phyloP scores from a whole-genome alignment of 1,284 basidiomycete genomes.

The Anthracocystis setariae region DNA sequence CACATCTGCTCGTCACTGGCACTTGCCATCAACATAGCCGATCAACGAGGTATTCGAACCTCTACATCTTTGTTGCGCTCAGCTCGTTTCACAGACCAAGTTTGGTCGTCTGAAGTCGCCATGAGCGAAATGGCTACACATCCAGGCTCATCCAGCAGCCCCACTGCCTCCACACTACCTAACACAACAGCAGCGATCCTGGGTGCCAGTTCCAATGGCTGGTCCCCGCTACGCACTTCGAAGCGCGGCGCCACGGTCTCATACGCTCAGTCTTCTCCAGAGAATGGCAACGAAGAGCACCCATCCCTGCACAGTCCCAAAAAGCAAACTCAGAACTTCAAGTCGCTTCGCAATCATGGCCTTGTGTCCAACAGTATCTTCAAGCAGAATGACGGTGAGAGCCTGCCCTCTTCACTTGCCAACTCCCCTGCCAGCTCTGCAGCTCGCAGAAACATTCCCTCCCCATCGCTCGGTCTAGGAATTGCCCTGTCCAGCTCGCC shows the following conservation, averaged over 20 bases:
- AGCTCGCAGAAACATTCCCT: slow-evolving; percentile 11
- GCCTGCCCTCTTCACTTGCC: slow-evolving; percentile 15
- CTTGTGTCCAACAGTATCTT: slow-evolving; percentile 64
- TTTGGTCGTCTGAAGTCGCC: no score
- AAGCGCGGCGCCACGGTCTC: slow-evolving; percentile 33
- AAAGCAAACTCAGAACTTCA: slow-evolving; percentile 48
- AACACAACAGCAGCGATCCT: slow-evolving; percentile 55
- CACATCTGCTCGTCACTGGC: no score
- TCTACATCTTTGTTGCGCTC: no score
- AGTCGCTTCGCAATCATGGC: slow-evolving; percentile 52
- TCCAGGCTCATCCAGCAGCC: slow-evolving; percentile 13
- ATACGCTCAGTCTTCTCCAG: slow-evolving; percentile 33
- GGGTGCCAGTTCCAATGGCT: slow-evolving; percentile 57
- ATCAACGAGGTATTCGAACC: no score
- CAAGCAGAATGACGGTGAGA: slow-evolving; percentile 37
- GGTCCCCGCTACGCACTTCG: slow-evolving; percentile 50
- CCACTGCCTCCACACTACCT: slow-evolving; percentile 30
- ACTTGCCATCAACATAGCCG: no score
- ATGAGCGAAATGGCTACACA: slow-evolving; percentile 27
- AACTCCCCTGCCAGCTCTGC: slow-evolving; percentile 25
- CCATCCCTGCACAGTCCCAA: slow-evolving; percentile 44
- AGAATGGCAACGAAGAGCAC: slow-evolving; percentile 31
- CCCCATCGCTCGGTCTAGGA: slow-evolving; percentile 53
- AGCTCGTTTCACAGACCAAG: no score
- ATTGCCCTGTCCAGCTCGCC: slow-evolving; percentile 47